Evolutionary conservation across 805 yeast genomes (phyloP).

Genomic region (Zygotorulaspora chibaensis): DNA sequence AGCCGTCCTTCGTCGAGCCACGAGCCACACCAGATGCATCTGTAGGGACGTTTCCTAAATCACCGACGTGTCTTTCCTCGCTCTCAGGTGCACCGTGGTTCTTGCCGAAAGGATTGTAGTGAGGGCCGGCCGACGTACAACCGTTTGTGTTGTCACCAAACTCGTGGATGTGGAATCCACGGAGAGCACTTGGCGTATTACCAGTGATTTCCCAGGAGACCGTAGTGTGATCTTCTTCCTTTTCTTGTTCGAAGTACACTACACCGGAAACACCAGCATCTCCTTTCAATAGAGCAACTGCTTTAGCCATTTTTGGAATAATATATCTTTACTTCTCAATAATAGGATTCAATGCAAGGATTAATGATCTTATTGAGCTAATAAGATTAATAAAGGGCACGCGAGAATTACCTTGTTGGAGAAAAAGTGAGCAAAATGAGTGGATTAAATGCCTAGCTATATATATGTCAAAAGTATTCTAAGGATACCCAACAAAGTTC

Average conservation of each 20-base stretch:
- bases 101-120: conserved; percentile 87
- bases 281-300: conserved; percentile 95
- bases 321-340: not conserved
- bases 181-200: conserved; percentile 77
- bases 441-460: not conserved
- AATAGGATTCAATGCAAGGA: not conserved
- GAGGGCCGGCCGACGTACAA: conserved; percentile 98
- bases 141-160: conserved; percentile 97
- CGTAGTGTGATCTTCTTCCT: conserved; percentile 79
- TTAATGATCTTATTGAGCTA: not conserved
- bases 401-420: not conserved
- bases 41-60: conserved; percentile 89
- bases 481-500: no score
- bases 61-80: conserved; percentile 55
- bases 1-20: conserved; percentile 75
- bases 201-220: conserved; percentile 87
- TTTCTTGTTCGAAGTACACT: conserved; percentile 79
- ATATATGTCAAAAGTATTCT: not conserved
- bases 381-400: not conserved
- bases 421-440: not conserved
- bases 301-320: conserved; percentile 32
- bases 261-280: conserved; percentile 85
- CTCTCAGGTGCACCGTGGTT: conserved; percentile 89
- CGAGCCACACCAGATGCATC: conserved; percentile 87
- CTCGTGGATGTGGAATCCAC: conserved; percentile 98